A percentile compares a stretch with the other conserved stretches of the same genome.
Evolutionary conservation across 2,329 filamentous ascomycete species (phyloP).

Genomic region (Penicillium sclerotigenum): DNA sequence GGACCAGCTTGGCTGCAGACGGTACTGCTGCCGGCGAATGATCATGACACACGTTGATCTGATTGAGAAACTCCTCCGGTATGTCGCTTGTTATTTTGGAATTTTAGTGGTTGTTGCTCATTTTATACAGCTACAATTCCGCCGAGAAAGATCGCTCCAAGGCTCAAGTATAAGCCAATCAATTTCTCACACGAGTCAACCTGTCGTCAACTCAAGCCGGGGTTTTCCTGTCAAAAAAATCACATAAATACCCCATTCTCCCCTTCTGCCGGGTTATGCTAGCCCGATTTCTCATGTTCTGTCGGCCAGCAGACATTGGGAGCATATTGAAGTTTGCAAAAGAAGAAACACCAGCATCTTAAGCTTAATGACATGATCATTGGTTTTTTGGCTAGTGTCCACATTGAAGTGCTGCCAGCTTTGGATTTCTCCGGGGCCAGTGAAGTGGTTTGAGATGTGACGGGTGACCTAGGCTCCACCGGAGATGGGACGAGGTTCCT

Average conservation of each 20-base stretch:
- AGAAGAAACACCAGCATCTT: neutral
- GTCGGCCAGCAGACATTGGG: neutral
- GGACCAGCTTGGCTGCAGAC: constrained; percentile 87
- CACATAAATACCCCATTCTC: neutral
- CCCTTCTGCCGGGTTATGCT: neutral
- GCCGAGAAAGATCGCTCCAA: constrained; percentile 31
- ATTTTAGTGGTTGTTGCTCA: neutral
- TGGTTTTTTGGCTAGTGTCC: neutral
- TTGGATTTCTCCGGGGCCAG: neutral
- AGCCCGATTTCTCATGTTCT: neutral
- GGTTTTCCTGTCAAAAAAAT: neutral
- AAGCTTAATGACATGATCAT: neutral
- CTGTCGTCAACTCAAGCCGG: neutral
- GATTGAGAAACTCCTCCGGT: constrained; percentile 97
- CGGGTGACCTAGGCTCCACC: neutral
- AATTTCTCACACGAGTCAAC: constrained; percentile 2
- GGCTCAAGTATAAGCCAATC: constrained; percentile 22
- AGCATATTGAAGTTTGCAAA: neutral
- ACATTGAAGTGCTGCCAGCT: neutral
- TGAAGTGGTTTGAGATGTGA: neutral
- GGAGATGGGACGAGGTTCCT: neutral
- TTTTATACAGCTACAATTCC: constrained; percentile 29
- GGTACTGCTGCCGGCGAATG: constrained; percentile 99
- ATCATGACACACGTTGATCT: constrained; percentile 99
- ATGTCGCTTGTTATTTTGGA: constrained; percentile 35